These are phyloP conservation scores for Termitomyces bulborhizus DNA, from an alignment of 768 basidiomycete species.

Conservation along the genomic window DNA sequence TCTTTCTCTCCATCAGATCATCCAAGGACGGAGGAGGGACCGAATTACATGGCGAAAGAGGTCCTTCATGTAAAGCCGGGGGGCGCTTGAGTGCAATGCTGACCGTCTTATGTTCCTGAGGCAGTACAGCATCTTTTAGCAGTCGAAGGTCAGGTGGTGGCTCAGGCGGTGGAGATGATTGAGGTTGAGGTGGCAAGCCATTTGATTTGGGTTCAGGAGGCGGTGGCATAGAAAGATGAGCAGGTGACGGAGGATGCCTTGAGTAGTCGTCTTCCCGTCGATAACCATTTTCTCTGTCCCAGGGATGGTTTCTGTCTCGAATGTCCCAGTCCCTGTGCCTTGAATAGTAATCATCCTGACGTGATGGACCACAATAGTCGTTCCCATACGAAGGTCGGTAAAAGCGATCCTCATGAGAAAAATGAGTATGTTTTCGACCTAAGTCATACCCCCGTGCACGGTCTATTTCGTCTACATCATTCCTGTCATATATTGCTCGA, in stretches of 20 bases:
- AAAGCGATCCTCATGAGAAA: constrained; percentile 16
- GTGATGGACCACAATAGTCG: constrained; percentile 22
- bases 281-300: constrained; percentile 15
- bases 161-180: constrained; percentile 25
- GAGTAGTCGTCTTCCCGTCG: constrained; percentile 19
- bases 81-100: constrained; percentile 38
- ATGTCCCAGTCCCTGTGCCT: constrained; percentile 5
- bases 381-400: constrained; percentile 17
- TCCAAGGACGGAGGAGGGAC: constrained; percentile 13
- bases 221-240: constrained; percentile 13
- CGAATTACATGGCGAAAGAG: constrained; percentile 37
- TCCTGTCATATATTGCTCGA: constrained; percentile 23
- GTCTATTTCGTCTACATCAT: constrained; percentile 23
- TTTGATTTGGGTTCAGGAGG: constrained; percentile 11
- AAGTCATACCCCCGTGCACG: constrained; percentile 19
- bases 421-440: constrained; percentile 9
- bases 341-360: constrained; percentile 17
- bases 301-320: not conserved
- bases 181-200: constrained; percentile 13
- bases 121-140: constrained; percentile 17
- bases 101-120: constrained; percentile 29
- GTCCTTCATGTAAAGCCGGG: constrained; percentile 38
- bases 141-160: constrained; percentile 27
- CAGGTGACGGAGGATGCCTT: constrained; percentile 17
- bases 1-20: constrained; percentile 5